A percentile compares a stretch with the other conserved stretches of the same genome.
phyloP scores from a whole-genome alignment of 2,329 filamentous ascomycete species.

The Knufia fluminis region DNA sequence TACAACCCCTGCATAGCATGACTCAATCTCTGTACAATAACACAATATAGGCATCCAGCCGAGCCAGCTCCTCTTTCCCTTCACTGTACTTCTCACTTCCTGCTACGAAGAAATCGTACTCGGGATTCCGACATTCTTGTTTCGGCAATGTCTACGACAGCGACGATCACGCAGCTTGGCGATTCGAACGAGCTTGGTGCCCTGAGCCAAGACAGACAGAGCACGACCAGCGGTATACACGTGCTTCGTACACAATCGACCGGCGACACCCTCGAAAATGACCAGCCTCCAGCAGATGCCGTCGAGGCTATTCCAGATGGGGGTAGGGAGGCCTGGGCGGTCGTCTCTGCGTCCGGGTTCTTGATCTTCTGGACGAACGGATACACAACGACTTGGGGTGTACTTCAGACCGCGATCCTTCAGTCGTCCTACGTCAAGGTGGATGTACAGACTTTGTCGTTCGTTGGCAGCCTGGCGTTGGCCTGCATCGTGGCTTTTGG shows the following conservation, averaged over 20 bases:
- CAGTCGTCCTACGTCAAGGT: constrained; percentile 34
- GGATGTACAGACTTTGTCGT: constrained; percentile 47
- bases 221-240: background rate
- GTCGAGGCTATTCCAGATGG: constrained; percentile 39
- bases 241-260: background rate
- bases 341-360: constrained; percentile 43
- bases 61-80: no score
- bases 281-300: background rate
- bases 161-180: background rate
- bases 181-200: background rate
- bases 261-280: background rate
- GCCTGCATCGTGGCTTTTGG: constrained; percentile 45
- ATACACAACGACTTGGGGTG: constrained; percentile 50
- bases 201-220: background rate
- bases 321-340: constrained; percentile 47
- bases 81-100: no score
- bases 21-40: no score
- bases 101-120: no score
- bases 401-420: constrained; percentile 47
- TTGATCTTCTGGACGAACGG: constrained; percentile 51
- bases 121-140: no score
- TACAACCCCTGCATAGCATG: no score
- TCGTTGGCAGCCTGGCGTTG: constrained; percentile 47
- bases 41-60: no score
- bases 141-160: background rate